Evolutionary conservation across 345 rosid genomes (phyloP).

Genomic region (Eucalyptus pauciflora): DNA sequence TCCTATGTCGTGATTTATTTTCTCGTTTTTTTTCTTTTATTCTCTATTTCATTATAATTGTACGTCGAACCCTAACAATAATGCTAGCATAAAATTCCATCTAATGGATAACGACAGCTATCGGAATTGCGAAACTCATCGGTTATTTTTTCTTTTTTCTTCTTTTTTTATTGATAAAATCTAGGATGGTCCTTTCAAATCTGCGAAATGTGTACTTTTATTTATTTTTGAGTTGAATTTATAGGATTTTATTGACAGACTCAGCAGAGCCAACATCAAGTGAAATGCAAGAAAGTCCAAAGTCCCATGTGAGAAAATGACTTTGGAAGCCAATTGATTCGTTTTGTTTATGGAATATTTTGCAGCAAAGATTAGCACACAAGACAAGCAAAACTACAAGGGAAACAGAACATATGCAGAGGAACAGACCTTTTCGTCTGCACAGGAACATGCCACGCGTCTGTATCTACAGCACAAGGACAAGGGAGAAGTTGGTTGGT

Average conservation of each 20-base stretch:
- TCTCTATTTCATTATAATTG: too few species aligned
- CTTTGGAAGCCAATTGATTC: background rate
- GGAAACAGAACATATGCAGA: background rate
- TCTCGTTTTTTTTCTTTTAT: too few species aligned
- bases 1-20: too few species aligned
- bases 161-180: background rate
- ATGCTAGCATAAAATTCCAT: background rate
- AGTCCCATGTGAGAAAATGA: background rate
- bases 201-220: background rate
- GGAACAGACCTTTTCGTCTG: background rate
- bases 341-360: rapidly evolving
- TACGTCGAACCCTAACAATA: too few species aligned
- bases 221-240: background rate
- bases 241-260: background rate
- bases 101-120: background rate
- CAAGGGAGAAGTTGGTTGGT: background rate
- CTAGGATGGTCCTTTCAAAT: background rate
- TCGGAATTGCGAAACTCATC: background rate
- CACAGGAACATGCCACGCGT: background rate
- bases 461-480: background rate
- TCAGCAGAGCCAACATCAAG: background rate
- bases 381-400: background rate
- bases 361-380: background rate
- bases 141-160: background rate
- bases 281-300: background rate